Conservation (phyloP, 345 rosid species). For the Erucastrum elatum region DNA sequence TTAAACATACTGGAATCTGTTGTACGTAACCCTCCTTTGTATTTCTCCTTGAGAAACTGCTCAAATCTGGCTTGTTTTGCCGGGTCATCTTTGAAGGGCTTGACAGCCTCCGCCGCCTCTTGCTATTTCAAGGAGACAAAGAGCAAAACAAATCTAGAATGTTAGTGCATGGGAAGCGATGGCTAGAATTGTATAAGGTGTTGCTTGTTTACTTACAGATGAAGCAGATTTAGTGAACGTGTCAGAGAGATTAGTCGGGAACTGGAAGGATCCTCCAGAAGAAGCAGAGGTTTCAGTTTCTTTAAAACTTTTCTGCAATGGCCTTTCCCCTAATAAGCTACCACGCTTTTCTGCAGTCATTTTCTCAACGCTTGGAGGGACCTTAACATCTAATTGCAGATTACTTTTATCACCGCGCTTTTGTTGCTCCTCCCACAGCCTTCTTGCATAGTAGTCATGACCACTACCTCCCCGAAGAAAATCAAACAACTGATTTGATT, state of each 20-base stretch:
- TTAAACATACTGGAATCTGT: conserved; percentile 50
- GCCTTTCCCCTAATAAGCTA: conserved; percentile 80
- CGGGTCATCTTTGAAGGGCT: conserved; percentile 83
- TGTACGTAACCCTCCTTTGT: conserved; percentile 86
- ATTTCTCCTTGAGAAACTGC: conserved; percentile 86
- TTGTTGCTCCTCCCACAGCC: conserved; percentile 86
- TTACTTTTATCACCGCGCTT: conserved; percentile 59
- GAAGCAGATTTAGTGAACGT: conserved; percentile 77
- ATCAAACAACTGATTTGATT: conserved; percentile 77
- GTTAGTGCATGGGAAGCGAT: conserved; percentile 9
- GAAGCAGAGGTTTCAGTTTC: conserved; percentile 47
- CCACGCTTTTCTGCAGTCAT: conserved; percentile 93
- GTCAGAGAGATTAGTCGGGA: conserved; percentile 72
- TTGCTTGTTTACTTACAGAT: conserved; percentile 53
- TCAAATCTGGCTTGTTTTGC: conserved; percentile 93
- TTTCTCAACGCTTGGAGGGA: conserved; percentile 48
- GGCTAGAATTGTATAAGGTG: not conserved
- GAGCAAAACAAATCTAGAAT: conserved; percentile 8
- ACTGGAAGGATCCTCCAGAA: conserved; percentile 55
- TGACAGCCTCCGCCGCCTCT: conserved; percentile 60
- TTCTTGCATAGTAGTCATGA: conserved; percentile 74
- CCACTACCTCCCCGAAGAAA: conserved; percentile 89
- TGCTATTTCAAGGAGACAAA: conserved; percentile 44
- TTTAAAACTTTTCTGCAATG: conserved; percentile 66
- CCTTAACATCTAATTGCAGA: conserved; percentile 55